Evolutionary conservation across 352 stramenopile genomes (phyloP).

Genomic region (Globisporangium megalacanthum): DNA sequence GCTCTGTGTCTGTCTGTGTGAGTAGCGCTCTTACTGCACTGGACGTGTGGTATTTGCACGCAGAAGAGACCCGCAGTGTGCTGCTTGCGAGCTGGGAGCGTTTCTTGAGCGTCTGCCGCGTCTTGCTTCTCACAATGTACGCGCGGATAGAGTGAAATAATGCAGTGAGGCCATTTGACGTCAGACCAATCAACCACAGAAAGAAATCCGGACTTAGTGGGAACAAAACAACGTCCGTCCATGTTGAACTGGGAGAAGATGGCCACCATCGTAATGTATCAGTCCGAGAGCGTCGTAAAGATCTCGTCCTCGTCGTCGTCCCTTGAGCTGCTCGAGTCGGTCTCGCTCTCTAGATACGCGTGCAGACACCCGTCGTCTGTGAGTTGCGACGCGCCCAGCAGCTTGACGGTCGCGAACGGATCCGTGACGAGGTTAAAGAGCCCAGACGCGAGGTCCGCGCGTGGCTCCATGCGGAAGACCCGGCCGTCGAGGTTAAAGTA

Average conservation of each 20-base stretch:
- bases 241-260: too few relatives aligned
- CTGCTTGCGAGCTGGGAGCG: slow-evolving; percentile 67
- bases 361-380: slow-evolving; percentile 47
- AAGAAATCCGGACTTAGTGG: too few relatives aligned
- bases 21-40: slow-evolving; percentile 42
- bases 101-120: slow-evolving; percentile 61
- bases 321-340: neutral
- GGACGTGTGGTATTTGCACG: slow-evolving; percentile 73
- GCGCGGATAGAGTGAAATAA: slow-evolving; percentile 26
- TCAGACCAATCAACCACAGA: too few relatives aligned
- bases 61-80: slow-evolving; percentile 40
- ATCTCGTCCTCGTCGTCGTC: neutral
- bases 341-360: slow-evolving; percentile 29
- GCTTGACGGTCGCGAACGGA: slow-evolving; percentile 47
- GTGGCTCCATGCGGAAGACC: slow-evolving; percentile 47
- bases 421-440: slow-evolving; percentile 50
- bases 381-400: slow-evolving; percentile 45
- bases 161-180: too few relatives aligned
- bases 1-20: neutral
- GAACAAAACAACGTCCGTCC: too few relatives aligned
- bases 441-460: slow-evolving; percentile 38
- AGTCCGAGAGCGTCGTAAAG: neutral
- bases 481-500: slow-evolving; percentile 45
- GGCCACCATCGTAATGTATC: too few relatives aligned
- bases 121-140: slow-evolving; percentile 46